Base-by-base conservation (phyloP, 768 basidiomycete species). In the Hemileccinum impolitum region DNA sequence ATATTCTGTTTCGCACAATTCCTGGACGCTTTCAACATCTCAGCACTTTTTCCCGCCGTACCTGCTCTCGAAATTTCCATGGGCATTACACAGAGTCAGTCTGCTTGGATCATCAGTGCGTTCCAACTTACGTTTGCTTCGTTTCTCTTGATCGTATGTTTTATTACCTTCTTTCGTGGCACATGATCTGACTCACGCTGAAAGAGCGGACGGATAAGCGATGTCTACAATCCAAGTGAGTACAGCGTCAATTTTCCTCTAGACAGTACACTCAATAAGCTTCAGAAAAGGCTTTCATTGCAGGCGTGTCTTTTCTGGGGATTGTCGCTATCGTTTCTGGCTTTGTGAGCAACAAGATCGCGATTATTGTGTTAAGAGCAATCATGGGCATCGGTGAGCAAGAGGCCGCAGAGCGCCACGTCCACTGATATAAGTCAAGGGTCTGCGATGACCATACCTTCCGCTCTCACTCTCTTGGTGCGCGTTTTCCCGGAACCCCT, bases 371-470 rank as follows among this genome's bases (percentile, higher is more conserved):
- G 41, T 58, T 83, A 0, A 70, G 81, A 53, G 79, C 76, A 7
- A 38, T 82, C 8, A 74, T 68, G 52, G 81, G 81, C 17, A 67
- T 74, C 31, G 68, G 77, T 74, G 43, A 46, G 63, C 11, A 43
- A 30, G 28, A 30, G 4, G 8, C 8, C 3, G 34, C 10, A n/a
- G 1, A 15, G 10, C 17, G 5, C 42, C 3, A 21, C 13, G 23
- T 45, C 15, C 40, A 23, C 36, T 56, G 6, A 64, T 15, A 19
- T 9, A n/a, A 14, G 1, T 44, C 15, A 13, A 69, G 75, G 68
- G 13, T 78, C 75, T 18, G 69, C 77, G 2, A 61, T 79, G 66
- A 76, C 75, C 7, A 71, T 80, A 38, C 79, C 79, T 3, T 75
- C 78, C 4, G 74, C 78, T 5, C 61, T 76, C 15, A 63, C 72